phyloP scores from a whole-genome alignment of 768 basidiomycete genomes.

The Mycena latifolia region DNA sequence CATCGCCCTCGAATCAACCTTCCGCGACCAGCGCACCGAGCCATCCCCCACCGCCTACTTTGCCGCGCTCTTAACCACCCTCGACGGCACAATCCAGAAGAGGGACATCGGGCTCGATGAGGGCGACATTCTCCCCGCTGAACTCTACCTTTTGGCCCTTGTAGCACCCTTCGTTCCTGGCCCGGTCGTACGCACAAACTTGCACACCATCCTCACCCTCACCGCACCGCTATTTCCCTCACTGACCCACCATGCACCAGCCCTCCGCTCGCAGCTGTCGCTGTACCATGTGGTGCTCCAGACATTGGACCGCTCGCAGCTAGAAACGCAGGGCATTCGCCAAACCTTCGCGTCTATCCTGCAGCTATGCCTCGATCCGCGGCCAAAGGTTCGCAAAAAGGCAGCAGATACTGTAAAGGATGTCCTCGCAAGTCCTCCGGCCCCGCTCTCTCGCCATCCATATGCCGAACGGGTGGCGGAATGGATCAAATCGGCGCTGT shows the following conservation, averaged over 20 bases:
- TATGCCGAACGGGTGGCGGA: slow-evolving; percentile 86
- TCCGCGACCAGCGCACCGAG: slow-evolving; percentile 76
- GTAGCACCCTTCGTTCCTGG: slow-evolving; percentile 81
- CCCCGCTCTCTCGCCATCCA: slow-evolving; percentile 85
- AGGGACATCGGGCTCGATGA: slow-evolving; percentile 64
- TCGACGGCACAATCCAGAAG: slow-evolving; percentile 82
- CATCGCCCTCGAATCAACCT: slow-evolving; percentile 85
- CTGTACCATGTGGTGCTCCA: slow-evolving; percentile 78
- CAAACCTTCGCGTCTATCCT: slow-evolving; percentile 90
- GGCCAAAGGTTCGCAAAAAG: slow-evolving; percentile 95
- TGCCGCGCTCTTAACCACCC: slow-evolving; percentile 88
- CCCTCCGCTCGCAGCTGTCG: slow-evolving; percentile 88
- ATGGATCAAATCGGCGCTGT: slow-evolving; percentile 78
- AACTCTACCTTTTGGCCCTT: slow-evolving; percentile 86
- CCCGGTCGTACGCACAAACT: slow-evolving; percentile 85
- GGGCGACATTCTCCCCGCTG: slow-evolving; percentile 84
- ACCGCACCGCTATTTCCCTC: slow-evolving; percentile 85
- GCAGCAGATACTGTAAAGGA: slow-evolving; percentile 89
- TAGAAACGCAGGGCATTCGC: slow-evolving; percentile 76
- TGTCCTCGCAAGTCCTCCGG: slow-evolving; percentile 80
- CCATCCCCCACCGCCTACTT: slow-evolving; percentile 92
- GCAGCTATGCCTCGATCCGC: slow-evolving; percentile 84
- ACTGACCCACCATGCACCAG: slow-evolving; percentile 74
- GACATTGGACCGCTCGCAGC: slow-evolving; percentile 77
- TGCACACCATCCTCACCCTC: slow-evolving; percentile 76